Evolutionary conservation across 305 asterid genomes (phyloP), one percentile per base, ranked within the genome.

Genomic region (Fraxinus nigra): DNA sequence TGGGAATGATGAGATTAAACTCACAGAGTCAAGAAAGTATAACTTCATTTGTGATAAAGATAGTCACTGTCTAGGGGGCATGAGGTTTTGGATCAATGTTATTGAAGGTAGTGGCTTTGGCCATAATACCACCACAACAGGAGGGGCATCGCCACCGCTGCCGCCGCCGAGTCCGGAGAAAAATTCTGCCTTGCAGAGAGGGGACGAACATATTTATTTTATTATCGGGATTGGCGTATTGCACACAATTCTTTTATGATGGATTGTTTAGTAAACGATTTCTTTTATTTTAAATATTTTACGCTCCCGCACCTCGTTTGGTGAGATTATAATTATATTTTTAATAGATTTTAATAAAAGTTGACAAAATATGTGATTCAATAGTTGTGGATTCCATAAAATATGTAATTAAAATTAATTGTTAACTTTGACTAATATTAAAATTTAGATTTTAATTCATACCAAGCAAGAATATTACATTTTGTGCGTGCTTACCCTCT

Each of bases 51-150:
- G 84, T 28, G 40, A 63, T 65, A 30, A 74, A 10, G n/a, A 35
- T 18, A 35, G 80, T 18, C 84, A 81, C 32, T 81, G 84, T 81
- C 80, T 14, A 0, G 80, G 80, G 20, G 84, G 80, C 5, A 81
- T 81, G 84, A 40, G 80, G 67, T 81, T 81, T 40, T 7, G 5
- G 7, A 54, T 81, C 80, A 81, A 81, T 56, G 56, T 81, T 14
- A 76, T 24, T 56, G 67, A 54, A 56, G 67, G 28, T n/a, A 6
- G 67, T 18, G 67, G 67, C 28, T n/a, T 7, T 20, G 26, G 65
- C 24, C 8, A 54, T 54, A 54, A n/a, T 7, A 56, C 67, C 67
- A 56, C 28, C 26, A 18, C 67, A 20, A 56, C 10, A 18, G 28
- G 2, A 20, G 67, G 10, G 9, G 67, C 67, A 56, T 11, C 67